phyloP scores from a whole-genome alignment of 2,329 filamentous ascomycete genomes.

The Fusarium nelsonii region DNA sequence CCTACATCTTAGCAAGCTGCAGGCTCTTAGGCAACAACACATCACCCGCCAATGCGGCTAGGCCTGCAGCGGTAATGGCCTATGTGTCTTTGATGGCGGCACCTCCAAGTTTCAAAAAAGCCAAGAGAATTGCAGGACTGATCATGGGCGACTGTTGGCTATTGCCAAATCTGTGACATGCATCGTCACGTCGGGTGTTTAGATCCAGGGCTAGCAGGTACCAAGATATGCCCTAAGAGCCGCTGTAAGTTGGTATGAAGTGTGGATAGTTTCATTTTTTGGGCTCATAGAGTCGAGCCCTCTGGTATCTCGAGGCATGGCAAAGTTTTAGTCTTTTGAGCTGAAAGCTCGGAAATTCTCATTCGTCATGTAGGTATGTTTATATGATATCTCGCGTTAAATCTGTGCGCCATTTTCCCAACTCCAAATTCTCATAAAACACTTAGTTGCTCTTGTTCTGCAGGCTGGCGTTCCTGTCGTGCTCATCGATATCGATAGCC shows the following conservation, averaged over 20 bases:
- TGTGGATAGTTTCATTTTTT: too few species aligned
- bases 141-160: too few species aligned
- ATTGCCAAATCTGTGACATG: not conserved
- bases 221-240: too few species aligned
- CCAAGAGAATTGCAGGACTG: too few species aligned
- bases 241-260: too few species aligned
- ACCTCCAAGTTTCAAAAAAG: too few species aligned
- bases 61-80: not conserved
- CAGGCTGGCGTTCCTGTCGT: constrained; percentile 76
- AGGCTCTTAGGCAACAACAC: not conserved
- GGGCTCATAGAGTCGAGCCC: too few species aligned
- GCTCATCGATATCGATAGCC: constrained; percentile 92
- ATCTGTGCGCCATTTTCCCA: constrained; percentile 38
- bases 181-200: not conserved
- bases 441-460: constrained; percentile 50
- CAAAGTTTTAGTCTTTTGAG: constrained; percentile 4
- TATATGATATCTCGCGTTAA: constrained; percentile 26
- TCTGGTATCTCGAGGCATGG: not conserved
- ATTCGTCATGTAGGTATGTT: constrained; percentile 25
- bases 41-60: not conserved
- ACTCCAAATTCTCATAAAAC: constrained; percentile 36
- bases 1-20: not conserved
- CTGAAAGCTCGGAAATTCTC: constrained; percentile 19
- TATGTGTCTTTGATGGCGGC: too few species aligned
- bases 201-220: too few species aligned